A percentile compares a stretch with the other conserved stretches of the same genome.
Conservation (phyloP, 306 rosid species). For the Trichosanthes truncata region DNA sequence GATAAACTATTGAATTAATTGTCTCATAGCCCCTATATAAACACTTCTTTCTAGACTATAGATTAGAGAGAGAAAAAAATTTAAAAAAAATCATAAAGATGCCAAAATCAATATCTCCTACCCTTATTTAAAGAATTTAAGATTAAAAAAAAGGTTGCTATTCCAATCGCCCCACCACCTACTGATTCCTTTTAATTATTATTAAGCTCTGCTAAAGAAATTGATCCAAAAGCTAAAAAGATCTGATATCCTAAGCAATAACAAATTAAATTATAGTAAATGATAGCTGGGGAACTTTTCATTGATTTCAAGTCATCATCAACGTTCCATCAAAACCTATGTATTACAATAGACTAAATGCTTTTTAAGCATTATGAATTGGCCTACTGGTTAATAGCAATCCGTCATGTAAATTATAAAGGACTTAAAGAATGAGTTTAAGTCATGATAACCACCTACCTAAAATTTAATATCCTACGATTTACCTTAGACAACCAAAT, state of each 20-base stretch:
- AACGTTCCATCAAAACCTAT: neutral
- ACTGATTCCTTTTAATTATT: slow-evolving; percentile 8
- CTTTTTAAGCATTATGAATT: no score
- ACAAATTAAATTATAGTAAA: neutral
- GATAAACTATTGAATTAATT: neutral
- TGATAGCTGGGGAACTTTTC: neutral
- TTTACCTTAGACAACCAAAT: no score
- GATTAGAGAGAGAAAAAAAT: neutral
- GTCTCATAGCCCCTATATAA: neutral
- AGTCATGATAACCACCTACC: no score
- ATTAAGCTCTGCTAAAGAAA: neutral
- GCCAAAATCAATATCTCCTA: neutral
- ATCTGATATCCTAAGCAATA: neutral
- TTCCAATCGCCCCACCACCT: neutral
- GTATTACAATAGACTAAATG: neutral
- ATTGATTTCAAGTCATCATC: slow-evolving; percentile 2
- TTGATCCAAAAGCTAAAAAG: neutral
- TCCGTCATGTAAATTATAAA: no score
- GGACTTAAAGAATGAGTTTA: no score
- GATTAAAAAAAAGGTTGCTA: neutral
- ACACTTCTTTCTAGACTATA: neutral
- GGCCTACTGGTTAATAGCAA: no score
- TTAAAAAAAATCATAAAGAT: neutral
- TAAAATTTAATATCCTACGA: no score
- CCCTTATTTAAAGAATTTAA: slow-evolving; percentile 1